A percentile compares a stretch with the other conserved stretches of the same genome.
Conservation (phyloP, 2,329 filamentous ascomycete genomes). For the Xylaria sp. region DNA sequence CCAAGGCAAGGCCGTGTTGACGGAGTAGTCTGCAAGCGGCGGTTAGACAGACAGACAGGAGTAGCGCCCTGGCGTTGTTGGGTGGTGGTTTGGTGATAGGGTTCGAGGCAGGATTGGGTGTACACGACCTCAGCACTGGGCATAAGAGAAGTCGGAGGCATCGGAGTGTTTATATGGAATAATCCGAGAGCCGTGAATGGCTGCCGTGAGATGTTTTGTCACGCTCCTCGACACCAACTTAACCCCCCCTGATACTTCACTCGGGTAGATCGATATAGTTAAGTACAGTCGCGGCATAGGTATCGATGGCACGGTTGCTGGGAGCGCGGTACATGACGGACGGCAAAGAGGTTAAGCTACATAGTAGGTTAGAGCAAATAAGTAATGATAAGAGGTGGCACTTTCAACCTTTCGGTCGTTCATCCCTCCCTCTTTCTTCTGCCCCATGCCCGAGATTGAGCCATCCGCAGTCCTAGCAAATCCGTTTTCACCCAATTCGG, state of each 20-base stretch:
- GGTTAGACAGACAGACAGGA: not conserved
- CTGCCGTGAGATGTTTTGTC: slow-evolving; percentile 13
- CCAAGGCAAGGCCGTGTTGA: slow-evolving; percentile 11
- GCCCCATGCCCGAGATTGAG: slow-evolving; percentile 30
- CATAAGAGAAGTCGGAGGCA: slow-evolving; percentile 32
- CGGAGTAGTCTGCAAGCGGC: slow-evolving; percentile 8
- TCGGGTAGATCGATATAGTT: not conserved
- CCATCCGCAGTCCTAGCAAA: slow-evolving; percentile 30
- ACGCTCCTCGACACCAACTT: slow-evolving; percentile 18
- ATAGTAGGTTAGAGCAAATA: not conserved
- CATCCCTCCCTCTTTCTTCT: slow-evolving; percentile 13
- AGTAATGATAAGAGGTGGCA: slow-evolving; percentile 24
- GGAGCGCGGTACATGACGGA: slow-evolving; percentile 5
- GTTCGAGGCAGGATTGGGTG: slow-evolving; percentile 26
- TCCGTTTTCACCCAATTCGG: slow-evolving; percentile 22
- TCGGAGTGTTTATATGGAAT: slow-evolving; percentile 42
- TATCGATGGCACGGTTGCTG: not conserved
- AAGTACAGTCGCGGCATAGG: slow-evolving; percentile 12
- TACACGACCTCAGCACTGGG: not conserved
- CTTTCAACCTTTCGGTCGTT: slow-evolving; percentile 24
- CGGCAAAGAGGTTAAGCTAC: not conserved
- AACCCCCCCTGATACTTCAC: slow-evolving; percentile 24
- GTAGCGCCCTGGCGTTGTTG: not conserved
- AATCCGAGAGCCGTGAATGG: slow-evolving; percentile 42
- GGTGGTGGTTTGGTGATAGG: slow-evolving; percentile 28